These are phyloP conservation scores for Lentinula raphanica DNA, from an alignment of 768 basidiomycete genomes.

Conservation along the genomic window DNA sequence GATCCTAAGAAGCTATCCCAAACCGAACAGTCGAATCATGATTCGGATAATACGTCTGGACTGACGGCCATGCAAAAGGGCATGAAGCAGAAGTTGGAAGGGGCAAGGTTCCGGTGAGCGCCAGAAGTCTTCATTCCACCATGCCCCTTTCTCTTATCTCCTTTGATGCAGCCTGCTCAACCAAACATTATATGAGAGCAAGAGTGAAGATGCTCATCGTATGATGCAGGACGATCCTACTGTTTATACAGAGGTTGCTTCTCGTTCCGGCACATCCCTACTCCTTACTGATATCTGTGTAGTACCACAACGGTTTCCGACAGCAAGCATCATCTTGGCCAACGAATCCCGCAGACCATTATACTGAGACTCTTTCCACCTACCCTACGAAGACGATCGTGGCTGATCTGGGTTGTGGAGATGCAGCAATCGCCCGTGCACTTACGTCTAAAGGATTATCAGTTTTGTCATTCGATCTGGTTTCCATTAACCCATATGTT, in stretches of 20 bases:
- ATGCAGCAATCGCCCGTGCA: slow-evolving; percentile 77
- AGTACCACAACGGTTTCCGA: slow-evolving; percentile 94
- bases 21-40: background rate
- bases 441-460: slow-evolving; percentile 64
- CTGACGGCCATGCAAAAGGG: slow-evolving; percentile 70
- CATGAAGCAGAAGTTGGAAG: slow-evolving; percentile 77
- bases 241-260: slow-evolving; percentile 73
- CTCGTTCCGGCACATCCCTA: slow-evolving; percentile 4
- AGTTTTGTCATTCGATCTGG: slow-evolving; percentile 77
- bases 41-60: slow-evolving; percentile 9
- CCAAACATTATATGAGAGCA: slow-evolving; percentile 86
- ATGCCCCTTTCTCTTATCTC: background rate
- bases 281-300: slow-evolving; percentile 5
- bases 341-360: slow-evolving; percentile 84
- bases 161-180: slow-evolving; percentile 68
- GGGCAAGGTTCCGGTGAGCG: slow-evolving; percentile 80
- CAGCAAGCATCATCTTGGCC: slow-evolving; percentile 93
- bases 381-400: slow-evolving; percentile 70
- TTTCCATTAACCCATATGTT: slow-evolving; percentile 70
- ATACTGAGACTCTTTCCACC: slow-evolving; percentile 57
- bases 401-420: slow-evolving; percentile 93
- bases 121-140: background rate
- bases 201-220: slow-evolving; percentile 63
- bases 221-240: slow-evolving; percentile 84
- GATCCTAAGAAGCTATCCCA: background rate